Evolutionary conservation across 306 rosid genomes (phyloP).

Genomic region (Trifolium repens): DNA sequence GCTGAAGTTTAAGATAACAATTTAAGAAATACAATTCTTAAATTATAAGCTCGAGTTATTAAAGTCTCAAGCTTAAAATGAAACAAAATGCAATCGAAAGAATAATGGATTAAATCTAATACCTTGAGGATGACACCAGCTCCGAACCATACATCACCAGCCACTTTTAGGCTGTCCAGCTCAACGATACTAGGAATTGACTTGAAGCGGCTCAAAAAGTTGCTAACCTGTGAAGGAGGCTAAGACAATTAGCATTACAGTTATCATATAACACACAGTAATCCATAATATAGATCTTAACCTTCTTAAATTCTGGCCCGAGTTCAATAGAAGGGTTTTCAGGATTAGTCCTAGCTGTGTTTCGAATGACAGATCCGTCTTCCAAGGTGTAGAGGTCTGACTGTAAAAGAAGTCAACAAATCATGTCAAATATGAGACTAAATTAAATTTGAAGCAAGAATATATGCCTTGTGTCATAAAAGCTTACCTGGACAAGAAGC

Average conservation of each 20-base stretch:
- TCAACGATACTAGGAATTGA: conserved; percentile 92
- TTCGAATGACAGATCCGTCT: conserved; percentile 75
- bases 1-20: conserved; percentile 9
- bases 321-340: conserved; percentile 90
- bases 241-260: conserved; percentile 32
- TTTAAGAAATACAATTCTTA: not conserved
- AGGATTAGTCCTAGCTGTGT: conserved; percentile 71
- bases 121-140: conserved; percentile 82
- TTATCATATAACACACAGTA: conserved; percentile 31
- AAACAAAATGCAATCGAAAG: not conserved
- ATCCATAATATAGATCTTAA: conserved; percentile 35
- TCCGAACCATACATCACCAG: conserved; percentile 96
- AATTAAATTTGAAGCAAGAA: conserved; percentile 28
- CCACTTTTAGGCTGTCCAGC: conserved; percentile 87
- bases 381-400: conserved; percentile 86
- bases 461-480: conserved; percentile 28
- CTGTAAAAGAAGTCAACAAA: conserved; percentile 50
- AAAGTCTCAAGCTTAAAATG: not conserved
- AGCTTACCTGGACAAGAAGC: conserved; percentile 93
- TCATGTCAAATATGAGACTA: conserved; percentile 29
- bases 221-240: conserved; percentile 61
- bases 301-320: conserved; percentile 99
- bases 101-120: conserved; percentile 35
- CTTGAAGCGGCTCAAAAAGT: conserved; percentile 84
- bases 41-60: not conserved